phyloP scores from a whole-genome alignment of 2,329 filamentous ascomycete species.

The Mycogone perniciosa region DNA sequence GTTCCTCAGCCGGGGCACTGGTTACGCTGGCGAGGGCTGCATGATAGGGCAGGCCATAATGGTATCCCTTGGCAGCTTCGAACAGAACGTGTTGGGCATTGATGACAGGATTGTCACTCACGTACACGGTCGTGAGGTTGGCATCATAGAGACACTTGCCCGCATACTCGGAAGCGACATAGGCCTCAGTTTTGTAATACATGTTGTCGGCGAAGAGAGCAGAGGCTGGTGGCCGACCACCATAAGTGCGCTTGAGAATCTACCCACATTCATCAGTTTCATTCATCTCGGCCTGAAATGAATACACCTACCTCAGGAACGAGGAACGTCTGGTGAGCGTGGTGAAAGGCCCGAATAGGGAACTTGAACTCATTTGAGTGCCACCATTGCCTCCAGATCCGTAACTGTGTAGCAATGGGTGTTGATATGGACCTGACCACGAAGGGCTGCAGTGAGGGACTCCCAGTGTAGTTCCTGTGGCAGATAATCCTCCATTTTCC shows the following conservation, averaged over 20 bases:
- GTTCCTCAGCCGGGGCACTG: slow-evolving; percentile 49
- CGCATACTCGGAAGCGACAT: slow-evolving; percentile 57
- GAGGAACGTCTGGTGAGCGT: slow-evolving; percentile 61
- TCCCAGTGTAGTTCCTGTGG: slow-evolving; percentile 60
- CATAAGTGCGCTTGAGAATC: slow-evolving; percentile 52
- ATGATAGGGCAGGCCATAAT: slow-evolving; percentile 56
- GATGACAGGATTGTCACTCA: slow-evolving; percentile 64
- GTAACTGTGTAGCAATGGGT: slow-evolving; percentile 66
- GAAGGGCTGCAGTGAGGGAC: slow-evolving; percentile 53
- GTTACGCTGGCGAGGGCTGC: slow-evolving; percentile 53
- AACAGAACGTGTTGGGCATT: slow-evolving; percentile 66
- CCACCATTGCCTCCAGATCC: slow-evolving; percentile 62
- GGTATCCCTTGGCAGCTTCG: slow-evolving; percentile 54
- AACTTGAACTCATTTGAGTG: slow-evolving; percentile 69
- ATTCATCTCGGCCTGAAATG: too few species aligned
- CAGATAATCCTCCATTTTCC: slow-evolving; percentile 50
- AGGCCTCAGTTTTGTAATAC: slow-evolving; percentile 65
- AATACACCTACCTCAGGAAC: slow-evolving; percentile 50
- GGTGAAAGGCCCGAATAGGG: slow-evolving; percentile 59
- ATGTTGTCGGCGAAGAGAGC: slow-evolving; percentile 68
- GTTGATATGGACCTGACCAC: slow-evolving; percentile 63
- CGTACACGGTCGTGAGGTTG: slow-evolving; percentile 59
- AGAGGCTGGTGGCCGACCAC: slow-evolving; percentile 46
- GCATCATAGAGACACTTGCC: slow-evolving; percentile 60
- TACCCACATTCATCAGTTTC: slow-evolving; percentile 14